Percentiles rank a stretch among this genome's conserved stretches.
phyloP scores from a whole-genome alignment of 2,329 filamentous ascomycete genomes.

The Monilinia laxa region DNA sequence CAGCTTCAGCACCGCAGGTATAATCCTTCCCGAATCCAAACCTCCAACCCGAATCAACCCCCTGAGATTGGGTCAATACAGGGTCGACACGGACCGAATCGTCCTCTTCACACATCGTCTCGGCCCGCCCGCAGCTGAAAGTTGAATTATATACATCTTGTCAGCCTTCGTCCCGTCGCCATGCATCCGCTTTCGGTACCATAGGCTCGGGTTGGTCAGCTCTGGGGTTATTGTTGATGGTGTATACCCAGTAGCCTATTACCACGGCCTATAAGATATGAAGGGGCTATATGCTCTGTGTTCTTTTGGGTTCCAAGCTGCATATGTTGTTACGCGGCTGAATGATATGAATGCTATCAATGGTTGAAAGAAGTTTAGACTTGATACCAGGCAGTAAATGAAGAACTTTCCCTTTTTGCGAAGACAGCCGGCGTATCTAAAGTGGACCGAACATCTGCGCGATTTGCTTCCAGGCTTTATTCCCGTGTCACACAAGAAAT shows the following conservation, averaged over 20 bases:
- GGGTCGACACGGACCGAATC: constrained; percentile 2
- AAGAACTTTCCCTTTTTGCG: no score
- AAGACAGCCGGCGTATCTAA: no score
- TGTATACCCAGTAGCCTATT: not conserved
- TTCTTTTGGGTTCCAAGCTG: not conserved
- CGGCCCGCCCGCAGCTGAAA: constrained; percentile 5
- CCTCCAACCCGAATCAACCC: not conserved
- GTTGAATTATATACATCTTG: not conserved
- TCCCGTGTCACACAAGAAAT: not conserved
- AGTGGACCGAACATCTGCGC: not conserved
- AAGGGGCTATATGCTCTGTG: not conserved
- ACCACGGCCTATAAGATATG: not conserved
- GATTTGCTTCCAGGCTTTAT: not conserved
- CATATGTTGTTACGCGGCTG: no score
- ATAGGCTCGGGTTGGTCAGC: constrained; percentile 14
- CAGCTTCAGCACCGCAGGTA: not conserved
- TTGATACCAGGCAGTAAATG: no score
- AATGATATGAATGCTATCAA: no score
- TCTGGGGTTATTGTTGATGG: not conserved
- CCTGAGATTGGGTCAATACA: no score
- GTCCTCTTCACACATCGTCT: not conserved
- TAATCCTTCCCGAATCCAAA: not conserved
- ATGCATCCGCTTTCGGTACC: constrained; percentile 7
- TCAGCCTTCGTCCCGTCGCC: constrained; percentile 9
- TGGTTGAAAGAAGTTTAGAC: not conserved